Percentiles rank a stretch among this genome's conserved stretches.
These are phyloP conservation scores for Boletellus deceptivus DNA, from an alignment of 1,284 basidiomycete genomes.

Conservation along the genomic window DNA sequence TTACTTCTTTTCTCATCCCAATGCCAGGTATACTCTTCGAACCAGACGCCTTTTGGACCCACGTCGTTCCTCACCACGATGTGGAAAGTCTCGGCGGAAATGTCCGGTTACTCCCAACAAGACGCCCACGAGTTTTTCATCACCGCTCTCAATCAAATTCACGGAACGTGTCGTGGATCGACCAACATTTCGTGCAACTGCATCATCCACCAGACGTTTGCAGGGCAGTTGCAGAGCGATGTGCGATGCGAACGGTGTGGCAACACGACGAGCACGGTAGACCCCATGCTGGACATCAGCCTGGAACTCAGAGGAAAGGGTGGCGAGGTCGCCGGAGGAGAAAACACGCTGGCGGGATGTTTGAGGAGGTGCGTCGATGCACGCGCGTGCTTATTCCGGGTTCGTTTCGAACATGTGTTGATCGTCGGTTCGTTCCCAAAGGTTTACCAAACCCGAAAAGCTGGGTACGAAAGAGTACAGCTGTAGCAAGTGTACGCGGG, in stretches of 20 bases:
- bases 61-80: constrained; percentile 82
- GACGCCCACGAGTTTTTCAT: constrained; percentile 94
- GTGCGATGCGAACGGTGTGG: constrained; percentile 83
- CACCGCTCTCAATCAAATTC: constrained; percentile 79
- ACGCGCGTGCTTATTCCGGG: not conserved
- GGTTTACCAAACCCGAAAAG: constrained; percentile 77
- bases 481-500: constrained; percentile 71
- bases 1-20: not conserved
- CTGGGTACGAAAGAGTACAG: constrained; percentile 70
- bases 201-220: constrained; percentile 90
- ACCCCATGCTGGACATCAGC: constrained; percentile 91
- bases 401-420: not conserved
- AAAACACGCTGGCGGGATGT: constrained; percentile 67
- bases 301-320: constrained; percentile 74
- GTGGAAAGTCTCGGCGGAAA: constrained; percentile 82
- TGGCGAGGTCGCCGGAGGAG: constrained; percentile 39
- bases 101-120: constrained; percentile 91
- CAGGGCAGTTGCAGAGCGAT: constrained; percentile 84
- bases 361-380: constrained; percentile 53
- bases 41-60: constrained; percentile 76
- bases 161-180: constrained; percentile 70
- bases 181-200: constrained; percentile 83
- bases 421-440: constrained; percentile 24
- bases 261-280: constrained; percentile 75
- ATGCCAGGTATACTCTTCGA: constrained; percentile 69